Percentiles rank a stretch among this genome's conserved stretches.
Conservation (phyloP, 306 rosid species). For the Malus asiatica region DNA sequence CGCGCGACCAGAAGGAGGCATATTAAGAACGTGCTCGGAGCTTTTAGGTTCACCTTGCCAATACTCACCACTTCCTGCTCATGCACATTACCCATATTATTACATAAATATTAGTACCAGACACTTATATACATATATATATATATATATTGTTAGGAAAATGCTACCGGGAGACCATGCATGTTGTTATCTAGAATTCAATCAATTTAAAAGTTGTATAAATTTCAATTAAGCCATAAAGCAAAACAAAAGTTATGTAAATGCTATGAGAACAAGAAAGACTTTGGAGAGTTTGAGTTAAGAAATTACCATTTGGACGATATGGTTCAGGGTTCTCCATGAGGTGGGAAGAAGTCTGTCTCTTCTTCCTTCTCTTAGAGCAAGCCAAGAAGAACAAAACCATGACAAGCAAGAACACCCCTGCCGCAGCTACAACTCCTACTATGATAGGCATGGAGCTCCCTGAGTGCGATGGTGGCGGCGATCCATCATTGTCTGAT, state of each 20-base stretch:
- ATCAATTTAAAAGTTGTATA: too few relatives aligned
- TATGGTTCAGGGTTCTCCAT: slow-evolving; percentile 22
- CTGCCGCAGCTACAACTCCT: slow-evolving; percentile 47
- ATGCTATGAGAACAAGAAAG: background rate
- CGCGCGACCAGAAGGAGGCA: slow-evolving; percentile 5
- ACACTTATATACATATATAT: background rate
- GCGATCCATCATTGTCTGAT: background rate
- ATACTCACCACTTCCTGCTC: background rate
- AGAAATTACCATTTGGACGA: slow-evolving; percentile 14
- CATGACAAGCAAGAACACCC: slow-evolving; percentile 32
- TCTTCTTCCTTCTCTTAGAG: slow-evolving; percentile 37
- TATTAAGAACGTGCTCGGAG: background rate
- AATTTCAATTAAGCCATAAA: too few relatives aligned
- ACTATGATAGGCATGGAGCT: slow-evolving; percentile 21
- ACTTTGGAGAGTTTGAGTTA: background rate
- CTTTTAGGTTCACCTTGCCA: background rate
- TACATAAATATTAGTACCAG: background rate
- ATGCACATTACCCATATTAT: background rate
- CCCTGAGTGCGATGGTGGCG: background rate
- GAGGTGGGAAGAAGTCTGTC: slow-evolving; percentile 4
- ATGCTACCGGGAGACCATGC: background rate
- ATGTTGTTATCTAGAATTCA: background rate
- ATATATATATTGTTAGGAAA: background rate
- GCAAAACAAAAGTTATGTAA: background rate
- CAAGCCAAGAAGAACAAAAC: slow-evolving; percentile 18